Percentiles rank a stretch among this genome's conserved stretches.
Evolutionary conservation across 495 filamentous ascomycete species (phyloP).

Genomic region (Bacidia gigantensis): DNA sequence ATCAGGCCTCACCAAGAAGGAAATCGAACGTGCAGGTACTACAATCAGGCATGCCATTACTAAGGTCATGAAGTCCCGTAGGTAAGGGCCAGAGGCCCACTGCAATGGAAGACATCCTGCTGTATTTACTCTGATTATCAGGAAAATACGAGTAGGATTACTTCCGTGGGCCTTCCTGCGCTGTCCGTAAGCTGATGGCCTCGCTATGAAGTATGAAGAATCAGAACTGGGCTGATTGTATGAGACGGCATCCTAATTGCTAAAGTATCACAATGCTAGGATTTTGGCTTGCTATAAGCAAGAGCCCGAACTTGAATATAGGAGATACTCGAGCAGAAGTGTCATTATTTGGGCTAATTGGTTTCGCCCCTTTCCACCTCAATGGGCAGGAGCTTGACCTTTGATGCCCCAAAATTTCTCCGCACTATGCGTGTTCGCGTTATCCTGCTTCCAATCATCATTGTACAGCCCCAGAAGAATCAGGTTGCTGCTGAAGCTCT

Average conservation of each 20-base stretch:
- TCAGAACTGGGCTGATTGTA: not conserved
- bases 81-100: no score
- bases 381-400: not conserved
- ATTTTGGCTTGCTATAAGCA: no score
- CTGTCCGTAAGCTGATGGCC: no score
- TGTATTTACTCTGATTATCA: no score
- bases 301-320: no score
- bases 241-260: not conserved
- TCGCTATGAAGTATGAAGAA: no score
- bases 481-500: constrained; percentile 37
- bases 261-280: not conserved
- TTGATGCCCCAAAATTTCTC: not conserved
- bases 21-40: constrained; percentile 82
- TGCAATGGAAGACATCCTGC: no score
- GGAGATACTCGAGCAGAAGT: no score
- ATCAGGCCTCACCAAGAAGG: constrained; percentile 75
- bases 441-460: constrained; percentile 66
- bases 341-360: no score
- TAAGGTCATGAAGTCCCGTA: constrained; percentile 57
- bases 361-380: no score
- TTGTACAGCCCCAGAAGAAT: constrained; percentile 66
- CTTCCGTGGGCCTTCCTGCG: no score
- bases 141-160: no score
- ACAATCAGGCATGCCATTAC: constrained; percentile 87
- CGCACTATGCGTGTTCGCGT: constrained; percentile 27